Evolutionary conservation across 805 yeast genomes (phyloP), one percentile per base, ranked within the genome.

Genomic region (Candida ipomoeae): DNA sequence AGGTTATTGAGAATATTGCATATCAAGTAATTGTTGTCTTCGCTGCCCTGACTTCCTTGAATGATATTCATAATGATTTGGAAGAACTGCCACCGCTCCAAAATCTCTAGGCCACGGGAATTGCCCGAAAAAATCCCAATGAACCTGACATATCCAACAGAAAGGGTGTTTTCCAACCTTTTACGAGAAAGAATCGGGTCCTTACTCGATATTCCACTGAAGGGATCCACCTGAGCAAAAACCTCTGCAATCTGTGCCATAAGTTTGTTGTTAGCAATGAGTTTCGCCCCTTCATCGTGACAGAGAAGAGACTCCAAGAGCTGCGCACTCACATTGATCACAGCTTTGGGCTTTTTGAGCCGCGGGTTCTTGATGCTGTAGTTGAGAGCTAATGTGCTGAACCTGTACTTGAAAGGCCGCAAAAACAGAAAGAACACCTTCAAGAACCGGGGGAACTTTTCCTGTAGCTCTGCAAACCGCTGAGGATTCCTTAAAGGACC

Each of bases 221-320:
- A 77, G 0, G 92, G 92, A 60, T 87, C 95, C 18, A 88, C 70
- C 64, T 88, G 96, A 0, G 94, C 94, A 39, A 92, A 72, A 46
- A 95, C 84, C 58, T 94, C 97, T 0, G 96, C 90, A 46, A 92
- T 76, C 63, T 92, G 98, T 1, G 96, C 87, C 34, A 92, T 65
- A 6, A 91, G 73, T 66, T 94, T 91, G 65, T 86, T 89, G 48
- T 82, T 85, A 33, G 77, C 69, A 14, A 89, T 70, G 55, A 82
- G 85, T 53, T 75, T 77, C 37, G 81, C 77, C 10, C 97, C 97
- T 52, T 79, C 86, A 0, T 76, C 74, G 31, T 80, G 77, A 0
- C 81, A 71, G 2, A 89, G 69, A 6, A 92, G 69, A 41, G 86
- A 77, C 52, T 79, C 83, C 56, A 94, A 71, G 33, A 94, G 75